A percentile compares a stretch with the other conserved stretches of the same genome.
These are phyloP conservation scores for Pseudofabraea citricarpa DNA, from an alignment of 2,329 filamentous ascomycete species.

Conservation along the genomic window DNA sequence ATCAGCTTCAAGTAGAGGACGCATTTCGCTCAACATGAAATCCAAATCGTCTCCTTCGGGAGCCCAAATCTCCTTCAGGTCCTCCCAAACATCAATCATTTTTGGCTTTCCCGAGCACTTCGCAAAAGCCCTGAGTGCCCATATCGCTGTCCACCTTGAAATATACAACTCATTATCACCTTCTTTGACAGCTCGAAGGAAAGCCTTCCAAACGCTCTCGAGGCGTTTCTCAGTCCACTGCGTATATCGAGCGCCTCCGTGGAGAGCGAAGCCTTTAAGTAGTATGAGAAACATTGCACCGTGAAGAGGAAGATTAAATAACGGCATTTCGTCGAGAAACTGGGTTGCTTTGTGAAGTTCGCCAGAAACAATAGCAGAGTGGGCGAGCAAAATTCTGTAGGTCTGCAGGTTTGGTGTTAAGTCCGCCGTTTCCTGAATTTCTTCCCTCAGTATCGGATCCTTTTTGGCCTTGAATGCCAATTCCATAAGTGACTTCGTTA, in stretches of 20 bases:
- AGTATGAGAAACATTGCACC: slow-evolving; percentile 75
- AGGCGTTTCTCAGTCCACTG: slow-evolving; percentile 72
- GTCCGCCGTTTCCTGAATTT: slow-evolving; percentile 56
- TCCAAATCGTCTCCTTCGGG: slow-evolving; percentile 23
- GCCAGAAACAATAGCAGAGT: slow-evolving; percentile 65
- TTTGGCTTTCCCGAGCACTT: slow-evolving; percentile 31
- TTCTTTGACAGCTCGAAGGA: slow-evolving; percentile 50
- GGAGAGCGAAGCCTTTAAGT: slow-evolving; percentile 73
- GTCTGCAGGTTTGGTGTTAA: slow-evolving; percentile 73
- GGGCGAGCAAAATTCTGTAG: slow-evolving; percentile 72
- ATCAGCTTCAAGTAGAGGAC: slow-evolving; percentile 11
- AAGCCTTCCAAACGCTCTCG: slow-evolving; percentile 60
- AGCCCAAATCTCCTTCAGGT: slow-evolving; percentile 25
- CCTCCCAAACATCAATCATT: slow-evolving; percentile 24
- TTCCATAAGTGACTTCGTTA: slow-evolving; percentile 53
- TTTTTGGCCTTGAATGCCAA: slow-evolving; percentile 49
- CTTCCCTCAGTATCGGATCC: slow-evolving; percentile 47
- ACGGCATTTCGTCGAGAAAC: slow-evolving; percentile 76
- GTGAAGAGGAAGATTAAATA: slow-evolving; percentile 62
- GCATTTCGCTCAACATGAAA: slow-evolving; percentile 20
- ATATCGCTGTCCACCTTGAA: slow-evolving; percentile 56
- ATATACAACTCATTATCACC: slow-evolving; percentile 42
- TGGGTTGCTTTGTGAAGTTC: slow-evolving; percentile 66
- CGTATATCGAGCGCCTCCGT: slow-evolving; percentile 62
- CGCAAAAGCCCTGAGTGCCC: slow-evolving; percentile 58